Evolutionary conservation across 768 basidiomycete species (phyloP).

Genomic region (Trametes elegans): DNA sequence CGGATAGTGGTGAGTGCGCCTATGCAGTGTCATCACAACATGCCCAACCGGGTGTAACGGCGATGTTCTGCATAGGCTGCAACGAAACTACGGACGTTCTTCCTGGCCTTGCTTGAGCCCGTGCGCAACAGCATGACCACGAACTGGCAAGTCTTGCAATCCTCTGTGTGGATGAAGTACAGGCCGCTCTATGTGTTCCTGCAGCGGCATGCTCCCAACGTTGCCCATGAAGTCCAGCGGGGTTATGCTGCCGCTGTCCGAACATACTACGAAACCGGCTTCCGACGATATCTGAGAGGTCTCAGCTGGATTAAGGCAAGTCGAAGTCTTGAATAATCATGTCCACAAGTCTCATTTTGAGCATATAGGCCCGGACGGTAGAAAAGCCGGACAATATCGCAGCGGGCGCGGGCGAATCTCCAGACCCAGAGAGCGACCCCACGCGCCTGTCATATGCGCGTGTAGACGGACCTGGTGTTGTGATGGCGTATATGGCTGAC

Average conservation of each 20-base stretch:
- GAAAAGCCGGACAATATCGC: conserved; percentile 74
- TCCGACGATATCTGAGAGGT: conserved; percentile 84
- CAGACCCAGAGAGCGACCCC: conserved; percentile 39
- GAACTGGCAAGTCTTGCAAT: conserved; percentile 92
- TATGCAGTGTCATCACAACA: background rate
- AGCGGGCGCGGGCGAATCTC: conserved; percentile 41
- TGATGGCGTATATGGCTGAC: conserved; percentile 86
- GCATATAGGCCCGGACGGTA: conserved; percentile 52
- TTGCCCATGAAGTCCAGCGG: conserved; percentile 85
- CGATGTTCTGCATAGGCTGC: conserved; percentile 60
- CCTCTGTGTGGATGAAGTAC: conserved; percentile 82
- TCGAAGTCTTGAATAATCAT: background rate
- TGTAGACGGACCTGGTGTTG: conserved; percentile 77
- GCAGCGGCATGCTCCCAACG: conserved; percentile 73
- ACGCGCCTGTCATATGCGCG: conserved; percentile 65
- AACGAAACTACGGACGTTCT: conserved; percentile 84
- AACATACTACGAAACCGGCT: conserved; percentile 94
- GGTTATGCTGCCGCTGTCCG: conserved; percentile 82
- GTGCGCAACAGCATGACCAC: conserved; percentile 82
- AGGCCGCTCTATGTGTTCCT: conserved; percentile 81
- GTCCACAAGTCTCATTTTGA: background rate
- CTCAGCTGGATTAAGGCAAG: conserved; percentile 74
- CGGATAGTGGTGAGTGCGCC: conserved; percentile 72
- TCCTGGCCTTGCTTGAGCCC: conserved; percentile 79
- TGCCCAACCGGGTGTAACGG: background rate